Conservation (phyloP, 2,329 filamentous ascomycete species). For the Neophaeococcomyces aloes region DNA sequence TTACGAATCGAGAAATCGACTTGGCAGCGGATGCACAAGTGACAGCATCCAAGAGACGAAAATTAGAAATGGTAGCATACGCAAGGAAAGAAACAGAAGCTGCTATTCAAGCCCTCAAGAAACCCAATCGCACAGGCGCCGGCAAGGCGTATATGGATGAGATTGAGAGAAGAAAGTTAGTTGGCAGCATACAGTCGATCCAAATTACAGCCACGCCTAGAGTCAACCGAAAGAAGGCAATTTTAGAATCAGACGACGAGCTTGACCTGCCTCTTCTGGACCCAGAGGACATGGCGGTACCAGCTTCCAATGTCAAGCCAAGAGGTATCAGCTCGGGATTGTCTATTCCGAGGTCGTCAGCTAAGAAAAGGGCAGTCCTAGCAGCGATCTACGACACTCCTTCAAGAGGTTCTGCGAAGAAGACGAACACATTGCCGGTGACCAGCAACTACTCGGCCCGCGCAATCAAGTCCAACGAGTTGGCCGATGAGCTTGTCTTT, state of each 20-base stretch:
- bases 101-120: conserved; percentile 37
- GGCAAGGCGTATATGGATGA: conserved; percentile 37
- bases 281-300: conserved; percentile 12
- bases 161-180: conserved; percentile 30
- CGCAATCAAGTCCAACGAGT: neutral
- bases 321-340: conserved; percentile 13
- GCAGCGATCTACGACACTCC: conserved; percentile 32
- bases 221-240: conserved; percentile 27
- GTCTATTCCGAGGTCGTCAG: conserved; percentile 11
- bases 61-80: conserved; percentile 35
- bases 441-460: neutral
- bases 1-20: conserved; percentile 40
- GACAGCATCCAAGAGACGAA: conserved; percentile 37
- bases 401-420: conserved; percentile 26
- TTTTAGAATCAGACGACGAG: conserved; percentile 12
- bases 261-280: conserved; percentile 12
- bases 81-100: conserved; percentile 40
- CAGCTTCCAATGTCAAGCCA: conserved; percentile 25
- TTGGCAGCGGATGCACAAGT: conserved; percentile 35
- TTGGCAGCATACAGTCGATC: conserved; percentile 34
- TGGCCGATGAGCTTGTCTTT: conserved; percentile 13
- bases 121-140: conserved; percentile 38
- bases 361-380: conserved; percentile 18
- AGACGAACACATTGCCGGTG: conserved; percentile 12
- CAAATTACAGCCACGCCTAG: conserved; percentile 42